These are phyloP conservation scores for Guadua angustifolia DNA, from an alignment of 176 grass and related monocot genomes.

Conservation along the genomic window DNA sequence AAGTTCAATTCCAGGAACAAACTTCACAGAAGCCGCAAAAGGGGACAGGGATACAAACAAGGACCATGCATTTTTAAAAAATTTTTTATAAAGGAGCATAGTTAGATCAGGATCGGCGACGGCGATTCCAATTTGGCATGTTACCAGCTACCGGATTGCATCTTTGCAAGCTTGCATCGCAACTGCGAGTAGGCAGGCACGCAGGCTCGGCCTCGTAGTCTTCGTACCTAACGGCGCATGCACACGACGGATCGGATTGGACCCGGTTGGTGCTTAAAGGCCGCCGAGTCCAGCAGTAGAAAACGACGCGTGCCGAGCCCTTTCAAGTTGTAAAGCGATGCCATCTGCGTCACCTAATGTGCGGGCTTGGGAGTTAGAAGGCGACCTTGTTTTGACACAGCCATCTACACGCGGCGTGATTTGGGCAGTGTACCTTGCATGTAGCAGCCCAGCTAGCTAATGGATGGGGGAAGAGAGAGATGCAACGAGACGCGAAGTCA, in stretches of 20 bases:
- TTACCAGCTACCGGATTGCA: neutral
- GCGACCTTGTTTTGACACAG: neutral
- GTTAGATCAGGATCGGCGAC: conserved; percentile 8
- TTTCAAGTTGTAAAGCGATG: conserved; percentile 53
- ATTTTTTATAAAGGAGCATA: neutral
- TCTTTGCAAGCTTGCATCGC: neutral
- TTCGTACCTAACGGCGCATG: conserved; percentile 20
- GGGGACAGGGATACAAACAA: conserved; percentile 3
- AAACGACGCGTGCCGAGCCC: conserved; percentile 23
- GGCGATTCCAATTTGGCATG: conserved; percentile 44
- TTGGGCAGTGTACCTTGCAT: neutral
- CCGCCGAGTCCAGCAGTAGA: conserved; percentile 1
- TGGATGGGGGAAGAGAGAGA: neutral
- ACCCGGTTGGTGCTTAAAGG: conserved; percentile 40
- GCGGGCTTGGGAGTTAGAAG: neutral
- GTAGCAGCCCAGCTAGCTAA: neutral
- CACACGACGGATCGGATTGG: neutral
- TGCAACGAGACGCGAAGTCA: neutral
- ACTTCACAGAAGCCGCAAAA: neutral
- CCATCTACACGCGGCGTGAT: conserved; percentile 7
- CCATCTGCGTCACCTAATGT: conserved; percentile 32
- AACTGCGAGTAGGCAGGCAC: neutral
- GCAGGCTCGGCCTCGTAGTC: neutral
- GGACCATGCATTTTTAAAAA: too few species aligned
- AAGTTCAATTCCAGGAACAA: conserved; percentile 1